Conservation (phyloP, 2,329 filamentous ascomycete genomes). For the Penicillium sp. region DNA sequence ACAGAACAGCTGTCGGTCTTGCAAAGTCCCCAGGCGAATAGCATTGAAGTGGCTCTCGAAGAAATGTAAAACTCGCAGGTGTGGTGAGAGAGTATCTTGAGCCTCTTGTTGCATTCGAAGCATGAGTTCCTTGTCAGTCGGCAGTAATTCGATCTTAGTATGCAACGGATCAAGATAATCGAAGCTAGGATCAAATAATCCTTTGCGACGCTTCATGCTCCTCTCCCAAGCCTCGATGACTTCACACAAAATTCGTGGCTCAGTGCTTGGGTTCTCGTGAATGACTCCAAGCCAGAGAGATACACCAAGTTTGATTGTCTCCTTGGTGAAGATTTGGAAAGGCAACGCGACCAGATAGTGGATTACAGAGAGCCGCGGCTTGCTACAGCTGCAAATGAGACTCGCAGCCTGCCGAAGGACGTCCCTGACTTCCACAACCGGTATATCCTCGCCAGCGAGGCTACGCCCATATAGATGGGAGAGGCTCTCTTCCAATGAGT, state of each 20-base stretch:
- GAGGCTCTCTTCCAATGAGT: conserved; percentile 57
- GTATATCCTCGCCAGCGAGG: conserved; percentile 63
- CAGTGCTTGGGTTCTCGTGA: conserved; percentile 87
- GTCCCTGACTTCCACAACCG: conserved; percentile 71
- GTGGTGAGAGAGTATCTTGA: conserved; percentile 80
- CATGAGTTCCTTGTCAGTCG: conserved; percentile 74
- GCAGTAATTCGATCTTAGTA: conserved; percentile 84
- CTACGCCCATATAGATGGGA: conserved; percentile 70
- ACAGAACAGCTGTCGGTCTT: conserved; percentile 76
- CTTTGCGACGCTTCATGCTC: conserved; percentile 70
- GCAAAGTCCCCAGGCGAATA: conserved; percentile 75
- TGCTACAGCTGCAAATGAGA: conserved; percentile 72
- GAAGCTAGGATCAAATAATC: conserved; percentile 73
- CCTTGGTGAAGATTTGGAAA: conserved; percentile 87
- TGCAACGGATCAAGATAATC: conserved; percentile 83
- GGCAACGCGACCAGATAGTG: conserved; percentile 89
- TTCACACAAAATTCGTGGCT: conserved; percentile 78
- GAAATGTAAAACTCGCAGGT: conserved; percentile 81
- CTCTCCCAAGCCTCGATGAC: conserved; percentile 89
- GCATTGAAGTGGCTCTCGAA: conserved; percentile 93
- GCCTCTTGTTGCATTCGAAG: conserved; percentile 72
- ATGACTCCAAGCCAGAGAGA: conserved; percentile 96
- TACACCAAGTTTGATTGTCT: conserved; percentile 91
- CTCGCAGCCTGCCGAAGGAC: conserved; percentile 81
- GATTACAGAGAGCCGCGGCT: conserved; percentile 72